Conservation (phyloP, 2,329 filamentous ascomycete genomes). For the Claviceps digitariae region DNA sequence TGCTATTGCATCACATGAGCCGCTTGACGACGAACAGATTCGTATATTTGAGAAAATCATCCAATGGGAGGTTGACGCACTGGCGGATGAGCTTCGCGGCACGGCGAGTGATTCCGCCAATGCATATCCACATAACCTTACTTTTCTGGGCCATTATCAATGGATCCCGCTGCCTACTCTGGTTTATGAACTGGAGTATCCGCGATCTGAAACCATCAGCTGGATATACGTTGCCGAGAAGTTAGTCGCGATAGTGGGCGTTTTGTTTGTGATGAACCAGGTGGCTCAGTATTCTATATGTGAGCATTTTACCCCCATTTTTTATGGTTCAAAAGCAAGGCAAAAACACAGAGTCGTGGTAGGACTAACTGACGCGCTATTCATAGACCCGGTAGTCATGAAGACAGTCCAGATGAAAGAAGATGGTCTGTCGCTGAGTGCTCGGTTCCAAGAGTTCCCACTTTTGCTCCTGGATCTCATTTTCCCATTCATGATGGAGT, state of each 20-base stretch:
- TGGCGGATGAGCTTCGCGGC: slow-evolving; percentile 51
- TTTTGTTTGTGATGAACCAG: slow-evolving; percentile 68
- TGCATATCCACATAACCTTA: slow-evolving; percentile 58
- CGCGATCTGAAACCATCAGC: slow-evolving; percentile 51
- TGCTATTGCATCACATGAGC: slow-evolving; percentile 46
- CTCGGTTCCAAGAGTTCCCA: slow-evolving; percentile 55
- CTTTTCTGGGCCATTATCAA: slow-evolving; percentile 49
- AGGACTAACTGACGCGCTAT: background rate
- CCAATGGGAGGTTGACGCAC: slow-evolving; percentile 49
- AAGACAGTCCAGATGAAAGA: slow-evolving; percentile 55
- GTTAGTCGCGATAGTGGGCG: slow-evolving; percentile 52
- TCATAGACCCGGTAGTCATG: slow-evolving; percentile 53
- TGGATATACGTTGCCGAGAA: slow-evolving; percentile 69
- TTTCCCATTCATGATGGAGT: slow-evolving; percentile 69
- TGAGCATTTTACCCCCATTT: slow-evolving; percentile 8
- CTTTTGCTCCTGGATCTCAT: slow-evolving; percentile 63
- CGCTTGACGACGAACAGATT: slow-evolving; percentile 49
- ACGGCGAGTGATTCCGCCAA: slow-evolving; percentile 37
- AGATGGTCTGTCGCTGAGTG: slow-evolving; percentile 42
- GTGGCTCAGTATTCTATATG: slow-evolving; percentile 63
- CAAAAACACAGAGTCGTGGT: background rate
- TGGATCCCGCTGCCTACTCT: slow-evolving; percentile 64
- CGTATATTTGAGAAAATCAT: slow-evolving; percentile 51
- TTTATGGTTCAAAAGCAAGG: too few relatives aligned
- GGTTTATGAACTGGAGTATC: slow-evolving; percentile 69